phyloP scores from a whole-genome alignment of 805 yeast genomes.

The Nakazawaea pomicola region DNA sequence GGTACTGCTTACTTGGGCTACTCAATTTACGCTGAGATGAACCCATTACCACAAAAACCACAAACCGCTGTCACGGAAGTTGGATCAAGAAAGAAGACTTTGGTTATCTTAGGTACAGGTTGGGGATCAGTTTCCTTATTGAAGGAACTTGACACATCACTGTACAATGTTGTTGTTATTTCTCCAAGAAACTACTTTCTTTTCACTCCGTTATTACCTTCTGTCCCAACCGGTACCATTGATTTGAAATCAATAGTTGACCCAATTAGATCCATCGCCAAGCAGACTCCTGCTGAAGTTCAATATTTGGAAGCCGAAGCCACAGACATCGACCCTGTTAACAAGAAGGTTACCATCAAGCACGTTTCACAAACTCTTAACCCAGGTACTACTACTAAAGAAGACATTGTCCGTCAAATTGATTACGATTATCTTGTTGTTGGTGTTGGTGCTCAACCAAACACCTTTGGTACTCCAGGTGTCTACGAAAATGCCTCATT shows the following conservation, averaged over 20 bases:
- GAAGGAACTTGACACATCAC: constrained; percentile 77
- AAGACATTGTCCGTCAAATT: constrained; percentile 41
- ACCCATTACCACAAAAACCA: constrained; percentile 56
- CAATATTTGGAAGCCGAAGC: constrained; percentile 89
- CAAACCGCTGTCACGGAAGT: constrained; percentile 42
- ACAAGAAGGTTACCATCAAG: constrained; percentile 59
- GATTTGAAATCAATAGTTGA: constrained; percentile 90
- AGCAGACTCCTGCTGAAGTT: constrained; percentile 71
- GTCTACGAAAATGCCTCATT: constrained; percentile 84
- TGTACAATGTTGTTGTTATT: constrained; percentile 83
- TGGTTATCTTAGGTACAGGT: constrained; percentile 83
- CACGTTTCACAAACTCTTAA: constrained; percentile 47
- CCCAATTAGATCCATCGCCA: constrained; percentile 83
- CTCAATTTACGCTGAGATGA: constrained; percentile 55
- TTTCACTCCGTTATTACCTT: constrained; percentile 91
- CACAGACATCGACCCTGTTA: constrained; percentile 69
- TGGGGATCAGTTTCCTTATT: constrained; percentile 91
- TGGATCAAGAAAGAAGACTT: constrained; percentile 62
- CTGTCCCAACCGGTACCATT: constrained; percentile 91
- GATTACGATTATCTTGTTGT: constrained; percentile 80
- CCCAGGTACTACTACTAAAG: constrained; percentile 36
- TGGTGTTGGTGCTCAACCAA: constrained; percentile 94
- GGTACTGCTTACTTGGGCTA: constrained; percentile 58
- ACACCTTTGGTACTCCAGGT: constrained; percentile 94
- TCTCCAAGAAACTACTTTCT: constrained; percentile 94